Evolutionary conservation across 345 rosid genomes (phyloP), one percentile per base, ranked within the genome.

Genomic region (Ricinus communis): DNA sequence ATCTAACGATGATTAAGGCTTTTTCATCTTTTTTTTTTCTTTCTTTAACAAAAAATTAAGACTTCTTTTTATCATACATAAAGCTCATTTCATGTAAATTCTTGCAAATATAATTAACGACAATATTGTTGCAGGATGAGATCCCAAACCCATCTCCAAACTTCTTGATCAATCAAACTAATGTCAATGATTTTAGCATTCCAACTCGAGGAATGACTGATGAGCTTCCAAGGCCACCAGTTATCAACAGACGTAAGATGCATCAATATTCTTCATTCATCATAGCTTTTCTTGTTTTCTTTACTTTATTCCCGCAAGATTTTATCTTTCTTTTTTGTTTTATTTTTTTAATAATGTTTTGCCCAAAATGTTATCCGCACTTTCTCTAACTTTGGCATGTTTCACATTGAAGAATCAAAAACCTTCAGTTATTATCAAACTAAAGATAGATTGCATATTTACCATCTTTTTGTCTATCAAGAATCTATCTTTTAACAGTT

Each of bases 221-320:
- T 62, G 94, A 86, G 73, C 81, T 90, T 74, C 88, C 94, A 21
- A 88, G 86, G 68, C 90, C 96, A 5, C 90, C 91, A 4, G 80
- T 83, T 1, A 86, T 82, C 66, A 93, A 89, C 84, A 84, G 97
- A 85, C 97, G 99, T 96, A 84, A 86, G 89, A 73, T 51, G 61
- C 62, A 51, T 71, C 46, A 9, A 30, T n/a, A 25, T 22, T 54
- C n/a, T 38, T 49, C 1, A 56, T 27, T 10, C 43, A 38, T 4
- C 43, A 4, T 38, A 38, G 11, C 8, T 43, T 1, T 10, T 28
- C 4, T 55, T 49, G 36, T 45, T n/a, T n/a, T n/a, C 30, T 15
- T 24, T n/a, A 10, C 38, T 16, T 72, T 64, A 28, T 56, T 72
- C 76, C 30, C 31, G 15, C 5, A 45, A 46, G 15, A 9, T 3